phyloP scores from a whole-genome alignment of 129 eudicot species.

The sunflower (Helianthus annuus) region HanXRQr2.0-SUNRISE NC_035449.2:12795589-12796088 shows the following conservation, averaged over 20 bases:
- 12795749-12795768: constrained; percentile 22
- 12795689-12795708: constrained; percentile 39
- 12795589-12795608: constrained; percentile 21
- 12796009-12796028: not conserved
- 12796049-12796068: not conserved
- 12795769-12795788: constrained; percentile 19
- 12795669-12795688: constrained; percentile 50
- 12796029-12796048: not conserved
- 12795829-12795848: too few relatives aligned
- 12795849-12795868: not conserved
- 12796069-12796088: too few relatives aligned
- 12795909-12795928: constrained; percentile 12
- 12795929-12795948: constrained; percentile 38
- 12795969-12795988: not conserved
- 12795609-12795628: not conserved
- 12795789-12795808: too few relatives aligned
- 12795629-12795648: constrained; percentile 33
- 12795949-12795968: not conserved
- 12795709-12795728: constrained; percentile 30
- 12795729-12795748: constrained; percentile 26
- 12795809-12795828: too few relatives aligned
- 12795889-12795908: constrained; percentile 12
- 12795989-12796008: not conserved
- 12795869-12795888: not conserved
- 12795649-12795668: constrained; percentile 45